Base-by-base conservation (phyloP, 1,284 basidiomycete species). In the Naganishia albida region DNA sequence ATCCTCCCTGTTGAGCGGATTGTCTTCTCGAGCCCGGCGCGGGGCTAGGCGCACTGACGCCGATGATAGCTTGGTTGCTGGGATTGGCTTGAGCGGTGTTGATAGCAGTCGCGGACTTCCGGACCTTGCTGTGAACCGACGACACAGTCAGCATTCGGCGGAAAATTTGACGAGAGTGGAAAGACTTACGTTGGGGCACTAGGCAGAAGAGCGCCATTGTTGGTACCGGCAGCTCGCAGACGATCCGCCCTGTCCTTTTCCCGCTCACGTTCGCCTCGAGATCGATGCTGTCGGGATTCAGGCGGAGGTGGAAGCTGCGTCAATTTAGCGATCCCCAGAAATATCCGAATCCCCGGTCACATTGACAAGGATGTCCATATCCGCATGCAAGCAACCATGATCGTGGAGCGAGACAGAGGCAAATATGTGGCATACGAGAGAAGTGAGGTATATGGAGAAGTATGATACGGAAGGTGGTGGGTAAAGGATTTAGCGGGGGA, bases 171-270 rank as follows among this genome's bases (percentile, higher is more conserved):
- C n/a, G n/a, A n/a, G n/a, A n/a, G n/a, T 20, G 28, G n/a, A 26
- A n/a, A 23, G 18, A 72, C 75, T 71, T 63, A 75, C 75, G 75
- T 68, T 48, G 77, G 74, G 13, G 77, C 73, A 23, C 68, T 64
- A 20, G 68, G 68, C 40, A 66, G 44, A n/a, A 63, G 38, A 20
- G 59, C 62, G 7, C 66, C 67, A 30, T 67, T 73, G 8, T 70
- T 69, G n/a, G 71, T 72, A 10, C 74, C 78, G 28, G 72, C 72
- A 42, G 73, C 76, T 23, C 81, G 75, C 48, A 80, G 68, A 2
- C 79, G 73, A 65, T 83, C 81, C 13, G 80, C 76, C 49, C 80
- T 77, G 52, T 82, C 81, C 15, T 77, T 70, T 54, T 80, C 78
- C 7, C 78, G 71, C 63, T 79, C 78, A 6, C 77, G 73, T 40